Percentiles rank a stretch among this genome's conserved stretches.
phyloP scores from a whole-genome alignment of 495 filamentous ascomycete genomes.

The Jackrogersella minutella region DNA sequence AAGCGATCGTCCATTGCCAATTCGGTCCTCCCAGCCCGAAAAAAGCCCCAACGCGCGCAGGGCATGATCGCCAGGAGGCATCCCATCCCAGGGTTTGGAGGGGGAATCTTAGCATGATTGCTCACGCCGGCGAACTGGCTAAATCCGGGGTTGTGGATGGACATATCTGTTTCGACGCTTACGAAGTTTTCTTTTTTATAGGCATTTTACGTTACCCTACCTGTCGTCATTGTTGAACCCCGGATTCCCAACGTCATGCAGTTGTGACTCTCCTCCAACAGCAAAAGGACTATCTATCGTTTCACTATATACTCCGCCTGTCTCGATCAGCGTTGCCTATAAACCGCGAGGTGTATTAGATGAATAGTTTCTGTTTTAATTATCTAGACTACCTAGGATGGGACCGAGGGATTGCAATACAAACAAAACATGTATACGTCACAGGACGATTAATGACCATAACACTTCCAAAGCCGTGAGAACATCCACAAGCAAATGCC shows the following conservation, averaged over 20 bases:
- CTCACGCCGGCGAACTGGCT: conserved; percentile 1
- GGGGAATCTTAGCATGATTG: too few species aligned
- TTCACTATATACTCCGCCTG: not conserved
- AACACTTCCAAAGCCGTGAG: not conserved
- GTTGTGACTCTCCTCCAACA: too few species aligned
- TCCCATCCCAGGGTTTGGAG: not conserved
- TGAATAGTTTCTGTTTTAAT: not conserved
- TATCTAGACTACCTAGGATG: not conserved
- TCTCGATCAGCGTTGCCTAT: not conserved
- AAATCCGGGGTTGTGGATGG: conserved; percentile 11
- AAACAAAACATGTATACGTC: conserved; percentile 9
- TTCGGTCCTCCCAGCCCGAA: not conserved
- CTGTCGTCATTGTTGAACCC: conserved; percentile 8
- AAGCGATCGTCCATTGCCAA: conserved; percentile 7
- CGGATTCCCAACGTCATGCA: too few species aligned
- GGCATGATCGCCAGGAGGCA: conserved; percentile 20
- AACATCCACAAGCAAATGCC: conserved; percentile 32
- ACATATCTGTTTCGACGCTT: conserved; percentile 1
- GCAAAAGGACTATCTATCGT: too few species aligned
- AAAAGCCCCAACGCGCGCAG: not conserved
- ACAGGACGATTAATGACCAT: not conserved
- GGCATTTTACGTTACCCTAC: too few species aligned
- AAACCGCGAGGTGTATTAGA: not conserved
- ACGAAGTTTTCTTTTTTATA: too few species aligned
- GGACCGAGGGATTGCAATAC: not conserved